A percentile compares a stretch with the other conserved stretches of the same genome.
Conservation (phyloP, 1,139 yeast species). For the Pneumocystis sp. region DNA sequence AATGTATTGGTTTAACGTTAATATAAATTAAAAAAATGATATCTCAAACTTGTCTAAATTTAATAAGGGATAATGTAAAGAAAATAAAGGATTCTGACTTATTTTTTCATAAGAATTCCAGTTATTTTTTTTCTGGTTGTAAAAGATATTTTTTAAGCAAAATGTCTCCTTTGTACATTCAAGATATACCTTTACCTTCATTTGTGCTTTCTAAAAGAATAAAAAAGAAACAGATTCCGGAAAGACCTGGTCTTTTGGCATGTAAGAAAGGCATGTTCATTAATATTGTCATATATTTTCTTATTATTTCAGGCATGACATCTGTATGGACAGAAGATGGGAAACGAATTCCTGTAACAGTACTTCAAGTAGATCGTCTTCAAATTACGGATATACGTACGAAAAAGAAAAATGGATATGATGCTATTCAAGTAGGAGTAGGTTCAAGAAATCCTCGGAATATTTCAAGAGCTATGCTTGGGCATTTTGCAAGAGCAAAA, state of each 20-base stretch:
- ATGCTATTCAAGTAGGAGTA: conserved; percentile 78
- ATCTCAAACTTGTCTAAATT: neutral
- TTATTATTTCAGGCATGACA: conserved; percentile 49
- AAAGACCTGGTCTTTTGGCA: neutral
- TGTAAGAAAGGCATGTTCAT: neutral
- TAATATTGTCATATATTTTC: neutral
- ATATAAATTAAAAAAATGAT: neutral
- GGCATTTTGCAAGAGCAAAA: conserved; percentile 65
- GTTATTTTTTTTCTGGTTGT: neutral
- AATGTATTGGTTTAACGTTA: neutral
- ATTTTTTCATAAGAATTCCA: neutral
- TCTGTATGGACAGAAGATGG: conserved; percentile 63
- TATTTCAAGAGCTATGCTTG: conserved; percentile 48
- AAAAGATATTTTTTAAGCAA: neutral
- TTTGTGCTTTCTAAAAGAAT: neutral
- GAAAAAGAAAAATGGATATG: conserved; percentile 54
- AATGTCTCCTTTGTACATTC: too few relatives aligned
- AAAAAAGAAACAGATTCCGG: neutral
- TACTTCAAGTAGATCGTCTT: conserved; percentile 70
- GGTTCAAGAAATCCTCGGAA: conserved; percentile 54
- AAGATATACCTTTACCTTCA: neutral
- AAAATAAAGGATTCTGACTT: neutral
- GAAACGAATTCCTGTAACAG: conserved; percentile 48
- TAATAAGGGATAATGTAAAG: neutral
- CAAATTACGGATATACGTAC: conserved; percentile 72